phyloP scores from a whole-genome alignment of 2,329 filamentous ascomycete species.

The Alternaria viburni region DNA sequence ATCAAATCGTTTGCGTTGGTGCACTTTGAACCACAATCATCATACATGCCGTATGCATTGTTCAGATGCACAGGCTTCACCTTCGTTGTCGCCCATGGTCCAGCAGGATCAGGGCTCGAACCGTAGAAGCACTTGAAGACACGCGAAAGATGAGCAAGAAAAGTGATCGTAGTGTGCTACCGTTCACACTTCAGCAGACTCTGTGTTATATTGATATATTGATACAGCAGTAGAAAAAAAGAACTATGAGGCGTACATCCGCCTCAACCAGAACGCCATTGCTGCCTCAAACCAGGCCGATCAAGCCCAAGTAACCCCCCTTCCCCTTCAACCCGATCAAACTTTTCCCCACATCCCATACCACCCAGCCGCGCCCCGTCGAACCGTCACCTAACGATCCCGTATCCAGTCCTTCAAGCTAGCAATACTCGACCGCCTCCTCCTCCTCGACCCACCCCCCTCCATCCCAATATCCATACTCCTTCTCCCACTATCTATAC shows the following conservation, averaged over 20 bases:
- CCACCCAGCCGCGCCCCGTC: neutral
- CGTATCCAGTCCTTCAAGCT: constrained; percentile 21
- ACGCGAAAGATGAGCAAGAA: neutral
- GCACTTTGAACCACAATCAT: no score
- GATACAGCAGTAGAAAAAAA: neutral
- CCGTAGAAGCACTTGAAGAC: no score
- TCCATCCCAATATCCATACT: constrained; percentile 13
- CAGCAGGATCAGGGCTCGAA: no score
- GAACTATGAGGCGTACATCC: neutral
- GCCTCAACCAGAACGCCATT: neutral
- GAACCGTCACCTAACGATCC: constrained; percentile 1
- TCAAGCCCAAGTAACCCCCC: neutral
- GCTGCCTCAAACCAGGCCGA: neutral
- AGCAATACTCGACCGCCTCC: constrained; percentile 16
- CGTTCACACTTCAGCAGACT: neutral
- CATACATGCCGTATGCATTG: no score
- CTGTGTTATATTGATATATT: neutral
- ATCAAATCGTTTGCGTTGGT: no score
- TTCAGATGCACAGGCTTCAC: no score
- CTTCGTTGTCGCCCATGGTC: no score
- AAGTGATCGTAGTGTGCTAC: neutral
- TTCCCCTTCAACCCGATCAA: neutral
- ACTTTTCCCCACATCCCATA: neutral
- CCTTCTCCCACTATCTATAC: constrained; percentile 12
- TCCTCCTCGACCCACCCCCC: constrained; percentile 2